Evolutionary conservation across 208 protist species (phyloP).

Genomic region (Leishmania turanica): DNA sequence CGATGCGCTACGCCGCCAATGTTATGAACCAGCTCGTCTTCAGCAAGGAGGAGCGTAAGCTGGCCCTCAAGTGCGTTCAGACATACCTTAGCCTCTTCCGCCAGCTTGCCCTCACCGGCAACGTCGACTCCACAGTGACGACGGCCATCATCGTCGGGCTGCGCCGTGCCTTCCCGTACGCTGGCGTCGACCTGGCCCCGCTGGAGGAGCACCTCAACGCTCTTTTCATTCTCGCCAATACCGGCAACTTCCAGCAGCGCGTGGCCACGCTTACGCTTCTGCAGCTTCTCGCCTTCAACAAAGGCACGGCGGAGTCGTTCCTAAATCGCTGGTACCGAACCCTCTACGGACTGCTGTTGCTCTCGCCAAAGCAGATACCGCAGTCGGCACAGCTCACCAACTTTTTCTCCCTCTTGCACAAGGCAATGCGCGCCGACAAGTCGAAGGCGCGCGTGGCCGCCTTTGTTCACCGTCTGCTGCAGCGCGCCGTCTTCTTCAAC

Average conservation of each 20-base stretch:
- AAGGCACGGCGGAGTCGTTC: slow-evolving; percentile 66
- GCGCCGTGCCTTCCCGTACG: slow-evolving; percentile 92
- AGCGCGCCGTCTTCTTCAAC: slow-evolving; percentile 84
- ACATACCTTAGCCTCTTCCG: slow-evolving; percentile 91
- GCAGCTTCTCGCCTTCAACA: slow-evolving; percentile 82
- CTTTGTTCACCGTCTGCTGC: slow-evolving; percentile 91
- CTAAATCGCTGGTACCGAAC: slow-evolving; percentile 90
- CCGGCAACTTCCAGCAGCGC: slow-evolving; percentile 87
- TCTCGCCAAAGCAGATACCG: slow-evolving; percentile 90
- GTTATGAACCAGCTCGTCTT: slow-evolving; percentile 94
- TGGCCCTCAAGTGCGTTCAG: slow-evolving; percentile 87
- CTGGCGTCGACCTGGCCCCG: slow-evolving; percentile 77
- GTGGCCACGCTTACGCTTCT: slow-evolving; percentile 87
- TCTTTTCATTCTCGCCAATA: slow-evolving; percentile 90
- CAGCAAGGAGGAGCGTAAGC: slow-evolving; percentile 89
- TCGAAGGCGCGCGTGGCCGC: slow-evolving; percentile 84
- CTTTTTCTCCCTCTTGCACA: slow-evolving; percentile 92
- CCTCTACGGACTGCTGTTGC: slow-evolving; percentile 86
- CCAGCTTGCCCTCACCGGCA: slow-evolving; percentile 61
- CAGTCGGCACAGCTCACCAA: slow-evolving; percentile 87
- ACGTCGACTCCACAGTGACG: slow-evolving; percentile 84
- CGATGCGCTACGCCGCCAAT: slow-evolving; percentile 90
- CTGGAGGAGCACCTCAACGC: slow-evolving; percentile 88
- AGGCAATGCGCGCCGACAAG: slow-evolving; percentile 83
- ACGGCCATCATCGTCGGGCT: slow-evolving; percentile 91